Evolutionary conservation across 2,329 filamentous ascomycete genomes (phyloP).

Genomic region (Pseudogymnoascus sp.): DNA sequence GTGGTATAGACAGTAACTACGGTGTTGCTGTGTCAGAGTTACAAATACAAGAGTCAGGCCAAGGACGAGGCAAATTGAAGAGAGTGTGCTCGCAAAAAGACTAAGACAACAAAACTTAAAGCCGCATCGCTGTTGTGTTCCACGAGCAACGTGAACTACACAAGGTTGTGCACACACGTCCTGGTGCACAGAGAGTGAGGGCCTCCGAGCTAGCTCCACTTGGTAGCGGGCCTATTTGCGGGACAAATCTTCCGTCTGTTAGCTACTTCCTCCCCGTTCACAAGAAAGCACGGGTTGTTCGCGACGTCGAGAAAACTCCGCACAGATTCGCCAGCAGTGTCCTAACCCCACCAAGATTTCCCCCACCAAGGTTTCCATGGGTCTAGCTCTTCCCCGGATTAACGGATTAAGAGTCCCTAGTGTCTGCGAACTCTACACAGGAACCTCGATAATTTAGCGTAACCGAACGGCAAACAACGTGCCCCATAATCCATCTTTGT

Average conservation of each 20-base stretch:
- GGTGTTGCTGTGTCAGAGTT: neutral
- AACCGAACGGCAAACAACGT: neutral
- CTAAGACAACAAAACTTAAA: neutral
- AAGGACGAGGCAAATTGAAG: neutral
- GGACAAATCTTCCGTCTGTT: neutral
- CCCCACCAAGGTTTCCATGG: neutral
- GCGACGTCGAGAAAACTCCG: neutral
- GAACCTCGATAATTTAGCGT: neutral
- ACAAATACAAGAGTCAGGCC: neutral
- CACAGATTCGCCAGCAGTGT: neutral
- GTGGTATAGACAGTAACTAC: neutral
- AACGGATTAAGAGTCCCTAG: neutral
- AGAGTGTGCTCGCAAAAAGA: neutral
- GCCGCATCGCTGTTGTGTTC: neutral
- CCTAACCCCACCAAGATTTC: too few relatives aligned
- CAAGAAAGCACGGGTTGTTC: neutral
- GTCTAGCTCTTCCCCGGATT: neutral
- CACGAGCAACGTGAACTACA: neutral
- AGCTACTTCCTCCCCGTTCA: neutral
- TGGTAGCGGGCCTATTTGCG: neutral
- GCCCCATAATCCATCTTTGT: neutral
- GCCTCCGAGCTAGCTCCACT: neutral
- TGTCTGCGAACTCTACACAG: neutral
- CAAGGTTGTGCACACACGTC: neutral
- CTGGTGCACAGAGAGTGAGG: neutral